phyloP scores from a whole-genome alignment of 1,284 basidiomycete genomes.

The Porodaedalea pini region DNA sequence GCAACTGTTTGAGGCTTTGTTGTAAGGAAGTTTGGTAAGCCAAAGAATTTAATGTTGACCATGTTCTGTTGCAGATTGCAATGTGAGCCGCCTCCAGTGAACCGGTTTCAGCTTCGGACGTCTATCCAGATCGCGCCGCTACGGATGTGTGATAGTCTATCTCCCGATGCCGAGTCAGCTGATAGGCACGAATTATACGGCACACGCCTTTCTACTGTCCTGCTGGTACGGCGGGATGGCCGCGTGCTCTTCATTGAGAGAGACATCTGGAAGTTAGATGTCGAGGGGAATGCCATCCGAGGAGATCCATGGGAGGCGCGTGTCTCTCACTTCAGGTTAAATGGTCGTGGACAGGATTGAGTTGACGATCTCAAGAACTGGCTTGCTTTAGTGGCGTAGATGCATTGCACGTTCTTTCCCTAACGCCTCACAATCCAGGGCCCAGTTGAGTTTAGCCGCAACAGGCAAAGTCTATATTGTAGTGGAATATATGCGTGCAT shows the following conservation, averaged over 20 bases:
- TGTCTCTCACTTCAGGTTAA: slow-evolving; percentile 2
- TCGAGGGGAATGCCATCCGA: not conserved
- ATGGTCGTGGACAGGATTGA: slow-evolving; percentile 1
- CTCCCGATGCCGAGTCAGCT: slow-evolving; percentile 11
- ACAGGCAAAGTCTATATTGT: slow-evolving; percentile 12
- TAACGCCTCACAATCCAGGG: not conserved
- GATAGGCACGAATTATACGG: slow-evolving; percentile 42
- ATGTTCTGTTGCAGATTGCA: slow-evolving; percentile 4
- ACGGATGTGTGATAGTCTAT: slow-evolving; percentile 8
- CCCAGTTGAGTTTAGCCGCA: slow-evolving; percentile 10
- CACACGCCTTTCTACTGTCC: slow-evolving; percentile 69
- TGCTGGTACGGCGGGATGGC: slow-evolving; percentile 62
- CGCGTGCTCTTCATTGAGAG: slow-evolving; percentile 65
- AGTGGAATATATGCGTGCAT: not conserved
- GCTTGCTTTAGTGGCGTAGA: slow-evolving; percentile 3
- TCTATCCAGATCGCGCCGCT: slow-evolving; percentile 19
- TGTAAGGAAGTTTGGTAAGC: slow-evolving; percentile 37
- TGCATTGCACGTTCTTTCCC: not conserved
- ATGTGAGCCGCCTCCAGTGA: slow-evolving; percentile 6
- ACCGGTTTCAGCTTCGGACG: slow-evolving; percentile 19
- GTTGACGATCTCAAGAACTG: not conserved
- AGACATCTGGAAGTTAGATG: slow-evolving; percentile 51
- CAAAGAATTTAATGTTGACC: not conserved
- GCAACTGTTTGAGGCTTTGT: slow-evolving; percentile 57
- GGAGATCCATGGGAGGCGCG: slow-evolving; percentile 3